These are phyloP conservation scores for Xylariaceae sp. DNA, from an alignment of 2,329 filamentous ascomycete genomes.

Conservation along the genomic window DNA sequence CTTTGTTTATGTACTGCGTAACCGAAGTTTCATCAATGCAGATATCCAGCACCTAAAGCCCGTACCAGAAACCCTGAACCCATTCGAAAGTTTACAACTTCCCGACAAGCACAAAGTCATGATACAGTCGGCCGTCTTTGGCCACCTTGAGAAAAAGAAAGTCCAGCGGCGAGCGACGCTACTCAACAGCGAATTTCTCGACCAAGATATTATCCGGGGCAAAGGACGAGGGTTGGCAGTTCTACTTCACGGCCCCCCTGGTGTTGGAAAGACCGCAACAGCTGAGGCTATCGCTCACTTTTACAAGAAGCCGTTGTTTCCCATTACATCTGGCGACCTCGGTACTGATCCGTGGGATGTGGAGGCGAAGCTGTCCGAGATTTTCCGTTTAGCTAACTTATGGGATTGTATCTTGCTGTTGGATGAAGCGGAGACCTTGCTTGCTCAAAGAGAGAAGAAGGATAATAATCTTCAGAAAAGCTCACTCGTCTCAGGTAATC, in stretches of 20 bases:
- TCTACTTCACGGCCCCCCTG: slow-evolving; percentile 27
- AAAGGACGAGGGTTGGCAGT: slow-evolving; percentile 26
- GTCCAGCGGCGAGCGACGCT: slow-evolving; percentile 26
- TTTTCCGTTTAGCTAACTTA: slow-evolving; percentile 27
- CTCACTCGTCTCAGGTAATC: slow-evolving; percentile 38
- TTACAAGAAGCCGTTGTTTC: slow-evolving; percentile 28
- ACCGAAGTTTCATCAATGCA: slow-evolving; percentile 26
- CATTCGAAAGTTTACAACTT: slow-evolving; percentile 26
- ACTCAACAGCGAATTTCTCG: slow-evolving; percentile 23
- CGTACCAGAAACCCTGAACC: slow-evolving; percentile 21
- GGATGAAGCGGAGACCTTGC: slow-evolving; percentile 30
- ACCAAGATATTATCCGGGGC: slow-evolving; percentile 27
- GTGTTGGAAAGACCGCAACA: slow-evolving; percentile 29
- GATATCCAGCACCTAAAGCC: slow-evolving; percentile 24
- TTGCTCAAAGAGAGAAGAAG: slow-evolving; percentile 28
- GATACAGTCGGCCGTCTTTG: slow-evolving; percentile 29
- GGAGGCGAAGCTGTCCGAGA: slow-evolving; percentile 24
- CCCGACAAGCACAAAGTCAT: slow-evolving; percentile 29
- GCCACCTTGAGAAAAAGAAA: slow-evolving; percentile 30
- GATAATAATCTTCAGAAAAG: slow-evolving; percentile 38
- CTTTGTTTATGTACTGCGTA: slow-evolving; percentile 28
- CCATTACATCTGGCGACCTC: slow-evolving; percentile 27
- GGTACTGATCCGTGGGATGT: slow-evolving; percentile 30
- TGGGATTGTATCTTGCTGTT: slow-evolving; percentile 32
- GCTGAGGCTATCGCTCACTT: slow-evolving; percentile 28